Conservation (phyloP, 169 alveolate species). For the Plasmodium malariae region DNA sequence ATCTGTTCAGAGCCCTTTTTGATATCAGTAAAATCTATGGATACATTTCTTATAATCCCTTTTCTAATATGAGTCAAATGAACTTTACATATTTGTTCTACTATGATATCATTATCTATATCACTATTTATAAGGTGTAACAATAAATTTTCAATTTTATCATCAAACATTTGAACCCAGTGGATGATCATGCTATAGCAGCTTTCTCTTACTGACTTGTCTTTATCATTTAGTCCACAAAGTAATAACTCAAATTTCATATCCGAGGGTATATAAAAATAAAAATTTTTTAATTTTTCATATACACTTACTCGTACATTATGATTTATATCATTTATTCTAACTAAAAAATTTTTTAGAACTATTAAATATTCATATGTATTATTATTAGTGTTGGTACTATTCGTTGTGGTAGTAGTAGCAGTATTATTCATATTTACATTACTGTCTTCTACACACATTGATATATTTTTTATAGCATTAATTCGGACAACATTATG, state of each 20-base stretch:
- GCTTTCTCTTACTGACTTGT: conserved; percentile 59
- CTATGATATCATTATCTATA: conserved; percentile 49
- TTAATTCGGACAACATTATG: conserved; percentile 62
- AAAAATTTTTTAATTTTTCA: conserved; percentile 50
- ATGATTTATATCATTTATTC: conserved; percentile 51
- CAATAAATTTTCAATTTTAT: conserved; percentile 40
- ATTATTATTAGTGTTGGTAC: conserved; percentile 3
- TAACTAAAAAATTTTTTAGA: conserved; percentile 38
- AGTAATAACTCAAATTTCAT: conserved; percentile 64
- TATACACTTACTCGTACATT: conserved; percentile 72
- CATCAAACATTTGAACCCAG: conserved; percentile 66
- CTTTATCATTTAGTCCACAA: conserved; percentile 73
- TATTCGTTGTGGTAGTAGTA: background rate
- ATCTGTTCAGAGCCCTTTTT: background rate
- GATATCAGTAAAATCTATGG: conserved; percentile 3
- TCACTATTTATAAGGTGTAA: conserved; percentile 49
- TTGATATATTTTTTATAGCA: conserved; percentile 61
- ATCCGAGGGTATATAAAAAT: conserved; percentile 67
- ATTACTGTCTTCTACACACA: conserved; percentile 20
- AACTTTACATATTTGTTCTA: conserved; percentile 63
- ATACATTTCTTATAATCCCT: conserved; percentile 5
- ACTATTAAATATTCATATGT: conserved; percentile 42
- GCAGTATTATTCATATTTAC: background rate
- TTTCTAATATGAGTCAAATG: conserved; percentile 41
- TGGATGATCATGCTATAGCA: conserved; percentile 51